Percentiles rank a stretch among this genome's conserved stretches.
Conservation (phyloP, 2,329 filamentous ascomycete species). For the Aspergillus hiratsukae region DNA sequence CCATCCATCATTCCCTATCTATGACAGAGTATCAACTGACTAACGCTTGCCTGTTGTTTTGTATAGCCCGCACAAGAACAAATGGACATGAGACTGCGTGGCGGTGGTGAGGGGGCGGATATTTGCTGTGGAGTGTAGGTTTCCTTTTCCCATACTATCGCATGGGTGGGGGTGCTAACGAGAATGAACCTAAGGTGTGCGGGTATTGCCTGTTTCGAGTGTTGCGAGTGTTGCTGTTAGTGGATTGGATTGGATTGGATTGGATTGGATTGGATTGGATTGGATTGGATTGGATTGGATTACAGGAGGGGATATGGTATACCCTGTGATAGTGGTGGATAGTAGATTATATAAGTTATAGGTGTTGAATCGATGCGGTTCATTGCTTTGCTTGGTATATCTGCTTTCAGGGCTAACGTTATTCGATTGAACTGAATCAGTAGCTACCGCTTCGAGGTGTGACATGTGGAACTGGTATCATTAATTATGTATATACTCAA, state of each 20-base stretch:
- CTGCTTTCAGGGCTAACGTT: too few relatives aligned
- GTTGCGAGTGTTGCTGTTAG: slow-evolving; percentile 33
- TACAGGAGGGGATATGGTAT: not conserved
- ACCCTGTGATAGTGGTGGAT: not conserved
- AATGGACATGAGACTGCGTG: slow-evolving; percentile 28
- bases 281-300: not conserved
- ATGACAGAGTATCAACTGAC: not conserved
- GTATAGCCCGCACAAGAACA: slow-evolving; percentile 21
- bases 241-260: not conserved
- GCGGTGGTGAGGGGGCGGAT: slow-evolving; percentile 25
- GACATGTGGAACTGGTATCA: not conserved
- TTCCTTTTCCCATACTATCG: not conserved
- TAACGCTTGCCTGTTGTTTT: slow-evolving; percentile 1
- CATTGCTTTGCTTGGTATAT: too few relatives aligned
- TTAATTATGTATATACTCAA: not conserved
- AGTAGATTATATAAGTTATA: not conserved
- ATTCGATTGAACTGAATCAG: not conserved
- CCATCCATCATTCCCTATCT: not conserved
- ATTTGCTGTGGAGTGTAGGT: slow-evolving; percentile 34
- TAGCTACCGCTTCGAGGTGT: not conserved
- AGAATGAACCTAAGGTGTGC: slow-evolving; percentile 25
- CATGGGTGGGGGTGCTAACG: not conserved
- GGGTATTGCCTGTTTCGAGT: slow-evolving; percentile 32
- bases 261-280: too few relatives aligned
- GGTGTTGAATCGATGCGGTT: too few relatives aligned